Evolutionary conservation across 192 early-diverging fungal genomes (phyloP), one percentile per base, ranked within the genome.

Genomic region (Cetraspora pellucida): DNA sequence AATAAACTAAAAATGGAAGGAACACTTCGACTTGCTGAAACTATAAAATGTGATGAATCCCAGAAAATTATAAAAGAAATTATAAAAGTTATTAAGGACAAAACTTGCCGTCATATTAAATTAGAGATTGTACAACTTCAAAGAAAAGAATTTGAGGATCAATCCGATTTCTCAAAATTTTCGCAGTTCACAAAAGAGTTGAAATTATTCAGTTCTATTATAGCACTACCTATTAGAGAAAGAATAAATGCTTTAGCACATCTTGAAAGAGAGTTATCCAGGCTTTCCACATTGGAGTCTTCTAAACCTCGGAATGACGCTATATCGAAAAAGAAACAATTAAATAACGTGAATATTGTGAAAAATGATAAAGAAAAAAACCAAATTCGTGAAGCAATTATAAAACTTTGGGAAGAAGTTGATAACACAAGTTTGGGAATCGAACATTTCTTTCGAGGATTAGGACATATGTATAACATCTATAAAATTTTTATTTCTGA

Each of bases 201-300:
- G 44, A 5, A 57, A 60, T 19, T 60, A 45, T 74, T 60, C 23
- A 25, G 1, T 27, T 28, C 8, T 2, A 49, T 74, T 57, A 27
- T 74, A 49, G 27, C 21, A 30, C 25, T 74, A 60, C 72, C 72
- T 23, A 3, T 74, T 23, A 21, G 9, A 23, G 10, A 60, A 17
- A 57, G 30, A 61, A 43, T 31, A 55, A 13, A 30, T 30, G 72
- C 72, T 28, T 23, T 74, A 46, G 72, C 72, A 43, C 72, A 60
- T 74, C 25, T 74, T 37, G 72, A 74, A 28, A 57, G 72, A 45
- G 72, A 74, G 21, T 13, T 74, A n/a, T 74, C 50, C 25, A 21
- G 31, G 5, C 11, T 74, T 8, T 74, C 72, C 8, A 16, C 52
- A 19, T 11, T 47, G 21, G 72, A 74, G 28, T 44, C 55, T 27